These are phyloP conservation scores for Ganoderma lucidum DNA, from an alignment of 1,284 basidiomycete species.

Conservation along the genomic window DNA sequence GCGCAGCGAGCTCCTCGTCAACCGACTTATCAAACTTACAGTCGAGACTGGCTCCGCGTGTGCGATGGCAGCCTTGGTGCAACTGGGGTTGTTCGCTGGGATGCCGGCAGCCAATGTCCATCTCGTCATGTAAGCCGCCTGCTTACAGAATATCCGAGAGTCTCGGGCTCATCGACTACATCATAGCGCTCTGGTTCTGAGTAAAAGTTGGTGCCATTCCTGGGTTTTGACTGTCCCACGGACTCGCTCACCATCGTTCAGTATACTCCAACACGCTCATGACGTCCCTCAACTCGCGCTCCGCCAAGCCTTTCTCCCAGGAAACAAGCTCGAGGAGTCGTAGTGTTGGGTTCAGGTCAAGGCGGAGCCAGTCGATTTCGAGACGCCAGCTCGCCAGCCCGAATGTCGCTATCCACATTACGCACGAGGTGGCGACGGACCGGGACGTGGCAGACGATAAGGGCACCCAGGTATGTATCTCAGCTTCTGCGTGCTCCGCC, in stretches of 20 bases:
- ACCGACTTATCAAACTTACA: conserved; percentile 25
- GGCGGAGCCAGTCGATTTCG: background rate
- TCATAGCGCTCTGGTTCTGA: conserved; percentile 13
- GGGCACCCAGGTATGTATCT: background rate
- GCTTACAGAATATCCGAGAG: background rate
- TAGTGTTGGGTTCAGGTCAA: background rate
- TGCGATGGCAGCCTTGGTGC: conserved; percentile 20
- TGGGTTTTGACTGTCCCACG: background rate
- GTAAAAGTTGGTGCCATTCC: conserved; percentile 6
- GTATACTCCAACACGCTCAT: conserved; percentile 21
- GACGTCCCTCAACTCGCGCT: conserved; percentile 16
- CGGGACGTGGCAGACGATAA: conserved; percentile 4
- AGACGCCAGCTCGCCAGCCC: background rate
- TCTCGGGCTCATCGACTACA: background rate
- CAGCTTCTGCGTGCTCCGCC: background rate
- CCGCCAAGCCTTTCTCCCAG: conserved; percentile 6
- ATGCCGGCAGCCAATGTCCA: conserved; percentile 17
- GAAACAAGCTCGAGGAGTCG: background rate
- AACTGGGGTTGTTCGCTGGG: conserved; percentile 22
- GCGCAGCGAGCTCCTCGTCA: conserved; percentile 20
- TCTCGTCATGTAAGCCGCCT: conserved; percentile 4
- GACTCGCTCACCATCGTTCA: background rate
- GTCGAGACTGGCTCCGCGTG: conserved; percentile 27
- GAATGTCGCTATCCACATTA: background rate
- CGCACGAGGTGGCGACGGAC: background rate